Evolutionary conservation across 1,284 basidiomycete species (phyloP).

Genomic region (Tilletia setariae): DNA sequence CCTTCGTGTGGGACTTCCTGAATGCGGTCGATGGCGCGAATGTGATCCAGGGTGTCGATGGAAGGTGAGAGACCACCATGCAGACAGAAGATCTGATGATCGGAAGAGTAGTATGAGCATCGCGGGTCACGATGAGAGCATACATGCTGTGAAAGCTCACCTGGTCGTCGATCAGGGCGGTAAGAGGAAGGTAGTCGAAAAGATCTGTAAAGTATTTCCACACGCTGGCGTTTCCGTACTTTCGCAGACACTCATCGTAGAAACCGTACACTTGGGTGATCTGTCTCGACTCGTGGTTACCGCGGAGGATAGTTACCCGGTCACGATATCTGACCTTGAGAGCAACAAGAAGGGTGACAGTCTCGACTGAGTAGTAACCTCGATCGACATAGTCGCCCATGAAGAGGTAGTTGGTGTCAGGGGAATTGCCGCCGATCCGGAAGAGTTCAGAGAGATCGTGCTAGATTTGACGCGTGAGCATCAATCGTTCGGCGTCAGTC

Average conservation of each 20-base stretch:
- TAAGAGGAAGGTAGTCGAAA: slow-evolving; percentile 95
- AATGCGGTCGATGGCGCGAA: slow-evolving; percentile 94
- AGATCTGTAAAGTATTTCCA: slow-evolving; percentile 99
- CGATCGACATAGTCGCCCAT: slow-evolving; percentile 99
- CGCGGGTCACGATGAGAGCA: neutral
- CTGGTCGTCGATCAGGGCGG: slow-evolving; percentile 96
- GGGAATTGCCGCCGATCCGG: slow-evolving; percentile 97
- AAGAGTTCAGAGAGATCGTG: slow-evolving; percentile 99
- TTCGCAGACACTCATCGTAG: slow-evolving; percentile 98
- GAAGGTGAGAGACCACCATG: slow-evolving; percentile 98
- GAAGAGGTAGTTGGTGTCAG: slow-evolving; percentile 99
- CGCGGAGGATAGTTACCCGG: slow-evolving; percentile 94
- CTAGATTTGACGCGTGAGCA: slow-evolving; percentile 57
- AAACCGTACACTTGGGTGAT: slow-evolving; percentile 99
- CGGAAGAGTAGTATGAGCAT: neutral
- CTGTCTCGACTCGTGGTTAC: slow-evolving; percentile 98
- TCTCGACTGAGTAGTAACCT: slow-evolving; percentile 99
- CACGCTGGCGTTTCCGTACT: slow-evolving; percentile 99
- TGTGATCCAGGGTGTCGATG: slow-evolving; percentile 98
- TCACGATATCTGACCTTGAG: slow-evolving; percentile 97
- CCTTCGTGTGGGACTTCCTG: slow-evolving; percentile 99
- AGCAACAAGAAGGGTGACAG: slow-evolving; percentile 95
- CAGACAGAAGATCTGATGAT: slow-evolving; percentile 87
- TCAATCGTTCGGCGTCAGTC: slow-evolving; percentile 20
- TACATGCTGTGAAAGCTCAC: slow-evolving; percentile 61